Percentiles rank a stretch among this genome's conserved stretches.
These are phyloP conservation scores for Mucor sp. DNA, from an alignment of 371 early-diverging fungal species.

Conservation along the genomic window DNA sequence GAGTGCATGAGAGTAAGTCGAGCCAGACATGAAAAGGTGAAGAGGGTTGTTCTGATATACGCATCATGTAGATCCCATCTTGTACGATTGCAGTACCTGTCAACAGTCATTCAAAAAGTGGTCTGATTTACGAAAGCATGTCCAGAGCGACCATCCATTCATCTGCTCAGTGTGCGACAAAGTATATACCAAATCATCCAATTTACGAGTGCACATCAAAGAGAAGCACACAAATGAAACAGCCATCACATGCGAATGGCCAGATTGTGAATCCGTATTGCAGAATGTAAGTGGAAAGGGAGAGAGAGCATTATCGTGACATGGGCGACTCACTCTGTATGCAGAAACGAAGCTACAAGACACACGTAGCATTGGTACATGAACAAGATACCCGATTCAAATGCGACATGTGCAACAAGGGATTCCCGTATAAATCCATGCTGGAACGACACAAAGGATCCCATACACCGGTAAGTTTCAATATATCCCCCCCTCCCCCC, in stretches of 20 bases:
- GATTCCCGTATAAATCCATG: slow-evolving; percentile 61
- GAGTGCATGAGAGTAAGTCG: slow-evolving; percentile 54
- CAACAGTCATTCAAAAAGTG: slow-evolving; percentile 53
- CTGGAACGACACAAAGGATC: slow-evolving; percentile 47
- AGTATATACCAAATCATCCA: slow-evolving; percentile 33
- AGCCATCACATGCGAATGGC: slow-evolving; percentile 39
- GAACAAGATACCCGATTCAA: slow-evolving; percentile 35
- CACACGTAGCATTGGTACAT: slow-evolving; percentile 49
- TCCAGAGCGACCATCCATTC: slow-evolving; percentile 48
- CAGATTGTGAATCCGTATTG: slow-evolving; percentile 49
- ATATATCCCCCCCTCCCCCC: background rate
- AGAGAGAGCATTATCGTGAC: background rate
- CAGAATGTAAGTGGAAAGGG: slow-evolving; percentile 25
- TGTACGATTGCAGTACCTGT: slow-evolving; percentile 66
- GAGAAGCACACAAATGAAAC: slow-evolving; percentile 36
- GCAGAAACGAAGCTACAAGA: slow-evolving; percentile 31
- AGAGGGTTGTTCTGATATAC: background rate
- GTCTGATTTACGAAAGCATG: slow-evolving; percentile 64
- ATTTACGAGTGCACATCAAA: slow-evolving; percentile 44
- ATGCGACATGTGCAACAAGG: slow-evolving; percentile 53
- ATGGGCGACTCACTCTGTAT: background rate
- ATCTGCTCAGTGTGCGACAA: slow-evolving; percentile 59
- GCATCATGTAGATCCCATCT: slow-evolving; percentile 31
- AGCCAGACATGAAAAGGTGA: background rate
- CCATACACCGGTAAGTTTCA: slow-evolving; percentile 25